Evolutionary conservation across 257 asterid species (phyloP).

Genomic region (Thymus mandschuricus): DNA sequence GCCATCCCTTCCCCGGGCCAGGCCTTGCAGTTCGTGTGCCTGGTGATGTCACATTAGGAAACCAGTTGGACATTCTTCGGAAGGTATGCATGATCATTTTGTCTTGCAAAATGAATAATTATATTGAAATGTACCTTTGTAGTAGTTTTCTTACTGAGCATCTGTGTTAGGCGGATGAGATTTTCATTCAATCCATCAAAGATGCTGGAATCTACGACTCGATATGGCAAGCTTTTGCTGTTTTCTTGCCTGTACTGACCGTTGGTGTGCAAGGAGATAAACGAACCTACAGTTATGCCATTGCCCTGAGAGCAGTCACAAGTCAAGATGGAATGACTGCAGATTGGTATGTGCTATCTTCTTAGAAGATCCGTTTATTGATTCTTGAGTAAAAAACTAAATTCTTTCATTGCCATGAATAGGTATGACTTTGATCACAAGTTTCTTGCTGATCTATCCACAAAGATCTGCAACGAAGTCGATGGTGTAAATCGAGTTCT

Average conservation of each 20-base stretch:
- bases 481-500: slow-evolving; percentile 96
- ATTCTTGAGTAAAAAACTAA: neutral
- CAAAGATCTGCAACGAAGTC: slow-evolving; percentile 91
- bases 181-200: slow-evolving; percentile 86
- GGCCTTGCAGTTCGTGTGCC: slow-evolving; percentile 92
- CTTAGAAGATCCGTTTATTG: neutral
- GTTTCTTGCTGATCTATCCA: slow-evolving; percentile 80
- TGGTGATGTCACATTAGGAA: slow-evolving; percentile 88
- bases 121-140: neutral
- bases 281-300: slow-evolving; percentile 90
- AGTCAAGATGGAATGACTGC: slow-evolving; percentile 99
- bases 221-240: slow-evolving; percentile 99
- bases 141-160: neutral
- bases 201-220: slow-evolving; percentile 89
- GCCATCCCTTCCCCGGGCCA: slow-evolving; percentile 98
- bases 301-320: slow-evolving; percentile 93
- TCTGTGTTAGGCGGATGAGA: slow-evolving; percentile 81
- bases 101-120: neutral
- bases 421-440: slow-evolving; percentile 91
- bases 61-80: slow-evolving; percentile 79
- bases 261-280: slow-evolving; percentile 99
- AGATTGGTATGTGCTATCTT: slow-evolving; percentile 63
- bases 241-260: slow-evolving; percentile 81
- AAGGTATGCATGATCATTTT: slow-evolving; percentile 50
- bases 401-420: slow-evolving; percentile 32